Evolutionary conservation across 164 flowering plant genomes (phyloP).

Genomic region (Vitis vinifera): ASM3070453v1 NC_081816.1:24300001-24300500

Average conservation of each 20-base stretch:
- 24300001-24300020: constrained; percentile 94
- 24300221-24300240: constrained; percentile 97
- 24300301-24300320: constrained; percentile 94
- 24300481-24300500: constrained; percentile 96
- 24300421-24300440: constrained; percentile 81
- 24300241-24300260: constrained; percentile 88
- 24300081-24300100: constrained; percentile 95
- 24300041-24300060: constrained; percentile 93
- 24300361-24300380: constrained; percentile 90
- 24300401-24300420: constrained; percentile 94
- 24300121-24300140: constrained; percentile 79
- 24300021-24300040: constrained; percentile 83
- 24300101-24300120: constrained; percentile 81
- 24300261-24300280: constrained; percentile 97
- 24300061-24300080: constrained; percentile 77
- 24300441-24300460: constrained; percentile 97
- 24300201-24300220: constrained; percentile 88
- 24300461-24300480: constrained; percentile 96
- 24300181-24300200: constrained; percentile 86
- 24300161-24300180: constrained; percentile 62
- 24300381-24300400: constrained; percentile 83
- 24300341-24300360: constrained; percentile 83
- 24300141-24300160: constrained; percentile 52
- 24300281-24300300: constrained; percentile 82
- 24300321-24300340: constrained; percentile 77